A percentile compares a stretch with the other conserved stretches of the same genome.
Conservation (phyloP, 2,329 filamentous ascomycete species). For the Endoconidiophora laricicola region DNA sequence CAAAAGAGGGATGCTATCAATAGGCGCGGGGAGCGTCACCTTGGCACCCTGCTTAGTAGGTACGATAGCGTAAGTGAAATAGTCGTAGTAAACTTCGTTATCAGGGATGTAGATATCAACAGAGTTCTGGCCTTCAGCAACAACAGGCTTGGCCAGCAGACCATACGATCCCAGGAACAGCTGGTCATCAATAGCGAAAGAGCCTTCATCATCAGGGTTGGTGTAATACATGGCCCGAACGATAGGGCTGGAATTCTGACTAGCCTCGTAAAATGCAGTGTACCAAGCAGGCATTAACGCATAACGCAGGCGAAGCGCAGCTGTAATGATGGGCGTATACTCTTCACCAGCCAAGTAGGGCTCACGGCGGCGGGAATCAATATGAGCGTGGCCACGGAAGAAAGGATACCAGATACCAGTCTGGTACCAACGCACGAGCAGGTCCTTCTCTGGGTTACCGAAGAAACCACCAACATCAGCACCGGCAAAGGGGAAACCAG, state of each 20-base stretch:
- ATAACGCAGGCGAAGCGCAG: constrained; percentile 78
- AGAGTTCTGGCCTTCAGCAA: constrained; percentile 54
- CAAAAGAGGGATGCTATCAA: constrained; percentile 75
- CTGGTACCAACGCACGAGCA: constrained; percentile 91
- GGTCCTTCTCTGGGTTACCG: constrained; percentile 83
- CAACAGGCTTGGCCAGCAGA: constrained; percentile 81
- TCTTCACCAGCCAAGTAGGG: constrained; percentile 78
- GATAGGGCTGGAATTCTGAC: constrained; percentile 68
- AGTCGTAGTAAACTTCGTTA: constrained; percentile 82
- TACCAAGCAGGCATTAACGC: constrained; percentile 87
- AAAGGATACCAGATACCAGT: constrained; percentile 94
- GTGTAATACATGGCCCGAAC: constrained; percentile 86
- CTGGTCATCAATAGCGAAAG: constrained; percentile 85
- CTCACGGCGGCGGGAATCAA: constrained; percentile 85
- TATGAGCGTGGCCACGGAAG: constrained; percentile 93
- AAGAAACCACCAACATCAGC: constrained; percentile 98
- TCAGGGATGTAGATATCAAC: constrained; percentile 79
- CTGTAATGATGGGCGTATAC: constrained; percentile 70
- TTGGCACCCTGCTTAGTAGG: constrained; percentile 50
- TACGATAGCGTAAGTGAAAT: constrained; percentile 72
- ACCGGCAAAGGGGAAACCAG: constrained; percentile 84
- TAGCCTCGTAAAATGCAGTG: constrained; percentile 85
- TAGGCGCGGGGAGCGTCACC: constrained; percentile 55
- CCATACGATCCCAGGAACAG: constrained; percentile 81
- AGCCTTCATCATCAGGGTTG: constrained; percentile 68